These are phyloP conservation scores for Fusarium robinianum DNA, from an alignment of 2,329 filamentous ascomycete species.

Conservation along the genomic window DNA sequence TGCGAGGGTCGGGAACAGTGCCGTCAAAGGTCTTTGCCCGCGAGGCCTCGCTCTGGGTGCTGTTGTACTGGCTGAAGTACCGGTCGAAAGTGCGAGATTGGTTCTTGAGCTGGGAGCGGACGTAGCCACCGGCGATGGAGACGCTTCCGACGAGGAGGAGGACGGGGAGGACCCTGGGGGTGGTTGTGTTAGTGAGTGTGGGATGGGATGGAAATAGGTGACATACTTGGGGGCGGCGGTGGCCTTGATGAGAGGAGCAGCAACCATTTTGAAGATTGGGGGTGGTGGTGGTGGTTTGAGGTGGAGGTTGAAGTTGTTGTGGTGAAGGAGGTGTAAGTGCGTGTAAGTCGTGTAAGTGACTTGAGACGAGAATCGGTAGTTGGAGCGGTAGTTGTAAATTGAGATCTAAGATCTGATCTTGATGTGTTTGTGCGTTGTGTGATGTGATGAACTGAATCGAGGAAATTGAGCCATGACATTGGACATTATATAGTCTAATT, in stretches of 20 bases:
- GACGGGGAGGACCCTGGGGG: slow-evolving; percentile 27
- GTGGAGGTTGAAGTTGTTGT: background rate
- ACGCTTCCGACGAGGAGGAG: slow-evolving; percentile 32
- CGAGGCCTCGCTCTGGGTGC: slow-evolving; percentile 23
- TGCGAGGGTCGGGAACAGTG: slow-evolving; percentile 31
- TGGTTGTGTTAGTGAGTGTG: slow-evolving; percentile 8
- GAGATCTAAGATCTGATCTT: slow-evolving; percentile 13
- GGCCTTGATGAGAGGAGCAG: slow-evolving; percentile 28
- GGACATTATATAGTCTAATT: slow-evolving; percentile 19
- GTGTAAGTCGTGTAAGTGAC: slow-evolving; percentile 21
- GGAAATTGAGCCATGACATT: slow-evolving; percentile 11
- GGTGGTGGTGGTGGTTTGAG: slow-evolving; percentile 1
- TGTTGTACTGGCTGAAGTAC: slow-evolving; percentile 35
- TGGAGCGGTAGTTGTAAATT: slow-evolving; percentile 13
- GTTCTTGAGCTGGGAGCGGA: slow-evolving; percentile 25
- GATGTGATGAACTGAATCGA: slow-evolving; percentile 14
- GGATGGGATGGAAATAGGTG: background rate
- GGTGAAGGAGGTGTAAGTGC: slow-evolving; percentile 16
- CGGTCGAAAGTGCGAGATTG: slow-evolving; percentile 32
- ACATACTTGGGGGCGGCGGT: slow-evolving; percentile 27
- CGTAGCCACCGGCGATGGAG: slow-evolving; percentile 22
- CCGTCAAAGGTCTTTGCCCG: slow-evolving; percentile 29
- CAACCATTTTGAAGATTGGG: slow-evolving; percentile 32
- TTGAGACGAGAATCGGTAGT: slow-evolving; percentile 3
- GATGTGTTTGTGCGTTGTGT: slow-evolving; percentile 16